Conservation (phyloP, 1,139 yeast species). For the Yamadazyma trypodendri region DNA sequence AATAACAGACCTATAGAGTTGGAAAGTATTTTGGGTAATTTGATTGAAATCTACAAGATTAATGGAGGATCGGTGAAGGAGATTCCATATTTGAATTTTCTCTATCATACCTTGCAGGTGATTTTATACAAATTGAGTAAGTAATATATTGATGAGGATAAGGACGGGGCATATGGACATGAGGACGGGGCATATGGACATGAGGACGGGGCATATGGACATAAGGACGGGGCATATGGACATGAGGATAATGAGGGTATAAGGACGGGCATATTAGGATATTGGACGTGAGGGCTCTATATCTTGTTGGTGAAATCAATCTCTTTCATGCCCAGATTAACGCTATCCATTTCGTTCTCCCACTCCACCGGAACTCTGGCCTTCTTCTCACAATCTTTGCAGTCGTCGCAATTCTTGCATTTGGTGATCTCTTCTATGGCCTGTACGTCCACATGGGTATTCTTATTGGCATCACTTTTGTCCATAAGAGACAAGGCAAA, state of each 20-base stretch:
- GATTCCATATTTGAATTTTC: slow-evolving; percentile 23
- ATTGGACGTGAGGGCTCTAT: neutral
- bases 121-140: slow-evolving; percentile 26
- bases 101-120: slow-evolving; percentile 36
- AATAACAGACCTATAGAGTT: slow-evolving; percentile 31
- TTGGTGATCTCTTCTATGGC: slow-evolving; percentile 5
- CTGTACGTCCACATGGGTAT: neutral
- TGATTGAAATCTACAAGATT: slow-evolving; percentile 15
- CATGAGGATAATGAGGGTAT: too few species aligned
- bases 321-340: slow-evolving; percentile 6
- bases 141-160: neutral
- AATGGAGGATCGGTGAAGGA: slow-evolving; percentile 11
- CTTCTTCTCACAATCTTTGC: slow-evolving; percentile 20
- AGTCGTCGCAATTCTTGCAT: slow-evolving; percentile 29
- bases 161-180: neutral
- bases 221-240: too few species aligned
- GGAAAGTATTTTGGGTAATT: slow-evolving; percentile 30
- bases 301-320: slow-evolving; percentile 11
- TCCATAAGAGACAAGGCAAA: slow-evolving; percentile 13
- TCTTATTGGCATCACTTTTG: slow-evolving; percentile 7
- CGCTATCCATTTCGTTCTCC: slow-evolving; percentile 6
- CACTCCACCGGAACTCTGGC: slow-evolving; percentile 10
- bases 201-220: too few species aligned
- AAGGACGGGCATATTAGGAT: too few species aligned
- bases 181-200: too few species aligned